Conservation (phyloP, 2,329 filamentous ascomycete genomes). For the Didymosphaeria variabile region DNA sequence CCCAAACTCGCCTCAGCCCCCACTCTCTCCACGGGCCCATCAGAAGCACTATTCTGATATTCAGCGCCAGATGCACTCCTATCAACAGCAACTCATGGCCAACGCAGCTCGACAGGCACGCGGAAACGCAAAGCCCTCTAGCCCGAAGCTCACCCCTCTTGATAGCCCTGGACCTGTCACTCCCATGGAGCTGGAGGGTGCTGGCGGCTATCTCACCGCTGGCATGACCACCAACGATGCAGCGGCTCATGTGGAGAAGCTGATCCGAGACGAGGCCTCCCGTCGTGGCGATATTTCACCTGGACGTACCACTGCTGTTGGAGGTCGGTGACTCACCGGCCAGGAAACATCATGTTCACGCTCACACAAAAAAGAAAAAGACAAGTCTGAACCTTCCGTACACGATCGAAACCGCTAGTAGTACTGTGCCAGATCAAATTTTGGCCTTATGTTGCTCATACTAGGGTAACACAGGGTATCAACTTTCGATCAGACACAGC, state of each 20-base stretch:
- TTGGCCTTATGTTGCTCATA: not conserved
- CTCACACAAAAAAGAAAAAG: conserved; percentile 17
- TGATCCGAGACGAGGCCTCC: conserved; percentile 56
- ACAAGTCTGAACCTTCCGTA: not conserved
- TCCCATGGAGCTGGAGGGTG: conserved; percentile 59
- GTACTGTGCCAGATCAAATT: not conserved
- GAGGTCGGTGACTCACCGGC: conserved; percentile 43
- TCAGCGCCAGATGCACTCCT: conserved; percentile 59
- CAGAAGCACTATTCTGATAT: conserved; percentile 58
- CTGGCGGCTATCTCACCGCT: conserved; percentile 57
- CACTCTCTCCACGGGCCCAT: conserved; percentile 54
- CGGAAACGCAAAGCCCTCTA: conserved; percentile 51
- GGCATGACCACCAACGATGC: conserved; percentile 52
- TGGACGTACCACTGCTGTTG: conserved; percentile 38
- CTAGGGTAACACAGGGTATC: not conserved
- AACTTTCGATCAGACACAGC: not conserved
- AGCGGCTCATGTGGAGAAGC: conserved; percentile 54
- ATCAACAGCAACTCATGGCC: conserved; percentile 57
- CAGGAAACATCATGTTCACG: conserved; percentile 13
- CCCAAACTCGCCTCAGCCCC: conserved; percentile 53
- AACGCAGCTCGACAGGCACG: conserved; percentile 38
- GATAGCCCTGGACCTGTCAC: conserved; percentile 63
- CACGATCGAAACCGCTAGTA: not conserved
- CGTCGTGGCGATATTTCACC: conserved; percentile 48
- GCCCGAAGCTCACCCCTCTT: conserved; percentile 59